phyloP scores from a whole-genome alignment of 371 early-diverging fungal genomes.

The Actinomucor elegans region DNA sequence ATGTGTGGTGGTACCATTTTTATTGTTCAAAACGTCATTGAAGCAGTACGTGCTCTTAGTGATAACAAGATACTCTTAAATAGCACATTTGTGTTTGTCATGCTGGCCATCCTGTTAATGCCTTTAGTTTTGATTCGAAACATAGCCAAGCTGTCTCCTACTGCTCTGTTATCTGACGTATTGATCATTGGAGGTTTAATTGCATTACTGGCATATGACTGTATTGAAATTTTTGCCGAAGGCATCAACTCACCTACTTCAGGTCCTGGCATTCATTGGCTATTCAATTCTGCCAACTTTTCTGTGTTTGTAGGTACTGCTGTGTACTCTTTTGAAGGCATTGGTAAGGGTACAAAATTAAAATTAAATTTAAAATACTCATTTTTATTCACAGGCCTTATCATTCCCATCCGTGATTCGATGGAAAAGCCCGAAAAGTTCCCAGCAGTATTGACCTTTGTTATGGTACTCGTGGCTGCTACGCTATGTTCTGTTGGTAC shows the following conservation, averaged over 20 bases:
- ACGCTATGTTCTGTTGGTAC: conserved; percentile 77
- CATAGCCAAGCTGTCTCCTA: conserved; percentile 80
- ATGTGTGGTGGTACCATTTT: conserved; percentile 87
- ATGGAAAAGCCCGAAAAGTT: conserved; percentile 86
- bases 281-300: conserved; percentile 55
- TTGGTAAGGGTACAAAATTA: conserved; percentile 27
- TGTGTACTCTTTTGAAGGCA: conserved; percentile 93
- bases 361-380: too few species aligned
- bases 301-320: conserved; percentile 91
- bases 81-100: conserved; percentile 17
- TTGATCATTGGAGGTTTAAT: conserved; percentile 82
- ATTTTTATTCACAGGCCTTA: conserved; percentile 61
- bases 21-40: conserved; percentile 77
- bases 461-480: conserved; percentile 69
- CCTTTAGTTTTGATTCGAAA: conserved; percentile 87
- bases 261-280: conserved; percentile 44
- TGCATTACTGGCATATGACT: conserved; percentile 31
- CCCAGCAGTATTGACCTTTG: conserved; percentile 66
- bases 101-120: conserved; percentile 29
- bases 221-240: conserved; percentile 30
- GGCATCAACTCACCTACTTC: conserved; percentile 15
- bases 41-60: conserved; percentile 65
- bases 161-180: conserved; percentile 85
- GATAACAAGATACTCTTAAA: conserved; percentile 47
- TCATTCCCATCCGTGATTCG: conserved; percentile 88